Evolutionary conservation across 163 green algal genomes (phyloP).

Genomic region (Trebouxiophyceae sp.): DNA sequence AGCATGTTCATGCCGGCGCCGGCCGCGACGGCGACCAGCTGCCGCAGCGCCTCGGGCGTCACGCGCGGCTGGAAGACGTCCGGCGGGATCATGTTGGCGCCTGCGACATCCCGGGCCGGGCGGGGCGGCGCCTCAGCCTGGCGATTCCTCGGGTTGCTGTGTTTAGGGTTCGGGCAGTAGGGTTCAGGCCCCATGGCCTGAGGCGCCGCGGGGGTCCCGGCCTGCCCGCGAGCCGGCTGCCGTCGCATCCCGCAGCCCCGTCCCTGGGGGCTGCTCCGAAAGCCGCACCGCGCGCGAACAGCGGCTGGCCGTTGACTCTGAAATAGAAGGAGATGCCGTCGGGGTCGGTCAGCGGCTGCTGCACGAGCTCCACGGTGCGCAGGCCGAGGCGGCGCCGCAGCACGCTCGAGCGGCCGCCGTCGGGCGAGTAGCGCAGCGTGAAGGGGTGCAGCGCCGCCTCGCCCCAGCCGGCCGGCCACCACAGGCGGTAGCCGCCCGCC

Average conservation of each 20-base stretch:
- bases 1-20: constrained; percentile 63
- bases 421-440: constrained; percentile 25
- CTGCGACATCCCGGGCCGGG: constrained; percentile 18
- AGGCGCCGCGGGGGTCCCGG: no score
- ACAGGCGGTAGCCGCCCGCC: constrained; percentile 37
- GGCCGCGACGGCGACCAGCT: constrained; percentile 26
- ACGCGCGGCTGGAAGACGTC: constrained; percentile 21
- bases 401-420: not conserved
- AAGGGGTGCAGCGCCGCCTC: constrained; percentile 50
- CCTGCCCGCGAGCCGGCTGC: no score
- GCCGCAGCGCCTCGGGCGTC: constrained; percentile 2
- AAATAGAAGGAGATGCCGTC: constrained; percentile 52
- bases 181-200: no score
- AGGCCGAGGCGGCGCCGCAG: constrained; percentile 45
- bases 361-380: constrained; percentile 48
- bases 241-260: no score
- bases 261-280: no score
- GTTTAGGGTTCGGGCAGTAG: no score
- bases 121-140: no score
- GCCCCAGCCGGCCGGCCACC: constrained; percentile 68
- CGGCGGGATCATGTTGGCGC: constrained; percentile 40
- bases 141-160: no score
- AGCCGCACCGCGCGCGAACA: constrained; percentile 42
- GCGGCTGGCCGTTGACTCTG: constrained; percentile 53
- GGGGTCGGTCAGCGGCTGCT: constrained; percentile 16